Base-by-base conservation (phyloP, 2,329 filamentous ascomycete genomes). In the Diaporthe citri region DNA sequence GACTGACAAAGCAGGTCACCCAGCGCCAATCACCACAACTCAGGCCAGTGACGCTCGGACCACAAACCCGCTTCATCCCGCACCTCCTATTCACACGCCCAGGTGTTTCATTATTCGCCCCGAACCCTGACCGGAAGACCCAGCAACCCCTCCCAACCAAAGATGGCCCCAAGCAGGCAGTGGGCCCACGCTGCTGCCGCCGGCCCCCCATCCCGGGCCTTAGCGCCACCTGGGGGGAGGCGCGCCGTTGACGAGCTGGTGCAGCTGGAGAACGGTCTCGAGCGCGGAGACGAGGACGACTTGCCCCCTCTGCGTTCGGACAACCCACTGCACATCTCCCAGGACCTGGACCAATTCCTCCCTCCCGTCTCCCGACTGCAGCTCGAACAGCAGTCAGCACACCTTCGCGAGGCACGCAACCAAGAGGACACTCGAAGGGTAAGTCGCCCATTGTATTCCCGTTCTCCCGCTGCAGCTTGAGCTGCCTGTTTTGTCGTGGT, bases 1-100 rank as follows among this genome's bases (percentile, higher is more conserved):
- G 48, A 56, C 70, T 72, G 70, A 72, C 70, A 72, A 72, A 72
- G 56, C 70, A 72, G 39, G 34, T 34, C 56, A 55, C 28, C 46
- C 34, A 52, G 70, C 34, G n/a, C 25, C 43, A 51, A 51, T 25
- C 28, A 66, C 28, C 4, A 28, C 22, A 20, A 48, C 20, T 25
- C 22, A 46, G 17, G 46, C 20, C 12, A 20, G 5, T 9, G 13
- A 56, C 71, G 48, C 57, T 64, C 20, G 55, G 71, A 17, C 48
- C 71, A 72, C 48, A 64, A 3, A 64, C 9, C 43, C 62, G 10
- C 41, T 34, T 8, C 31, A 10, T 22, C 7, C 8, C 25, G 2
- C 12, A 0, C n/a, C 1, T 12, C n/a, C 22, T 52, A 52, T 34
- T 17, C 25, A 9, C 34, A 72, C 70, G 57, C 57, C 70, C 70